Conservation (phyloP, 83 land plant genomes). For the Picea mariana region DNA sequence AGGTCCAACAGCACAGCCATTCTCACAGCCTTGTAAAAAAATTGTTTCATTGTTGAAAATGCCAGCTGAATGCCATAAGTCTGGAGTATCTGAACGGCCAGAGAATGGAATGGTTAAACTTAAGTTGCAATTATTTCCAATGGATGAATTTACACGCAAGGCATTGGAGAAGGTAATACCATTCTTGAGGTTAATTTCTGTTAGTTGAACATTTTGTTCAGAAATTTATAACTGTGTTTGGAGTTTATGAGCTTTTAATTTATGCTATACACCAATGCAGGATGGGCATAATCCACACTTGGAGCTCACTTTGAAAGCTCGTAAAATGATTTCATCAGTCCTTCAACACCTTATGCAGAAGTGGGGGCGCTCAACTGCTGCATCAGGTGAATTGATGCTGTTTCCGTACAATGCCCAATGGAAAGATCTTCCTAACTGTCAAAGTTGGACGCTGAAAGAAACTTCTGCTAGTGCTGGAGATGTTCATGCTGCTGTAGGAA, state of each 20-base stretch:
- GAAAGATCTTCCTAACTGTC: slow-evolving; percentile 18
- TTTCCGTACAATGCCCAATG: slow-evolving; percentile 45
- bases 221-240: neutral
- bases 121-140: slow-evolving; percentile 82
- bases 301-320: slow-evolving; percentile 78
- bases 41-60: neutral
- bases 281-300: slow-evolving; percentile 83
- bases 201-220: neutral
- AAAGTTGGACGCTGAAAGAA: slow-evolving; percentile 59
- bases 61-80: neutral
- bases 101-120: slow-evolving; percentile 33
- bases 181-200: neutral
- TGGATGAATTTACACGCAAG: slow-evolving; percentile 68
- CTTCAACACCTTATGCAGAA: slow-evolving; percentile 78
- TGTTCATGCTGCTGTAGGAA: slow-evolving; percentile 51
- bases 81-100: slow-evolving; percentile 16
- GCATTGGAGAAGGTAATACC: slow-evolving; percentile 68
- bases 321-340: slow-evolving; percentile 76
- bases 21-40: slow-evolving; percentile 4
- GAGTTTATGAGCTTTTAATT: neutral
- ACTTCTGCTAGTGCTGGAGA: slow-evolving; percentile 42
- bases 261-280: slow-evolving; percentile 33
- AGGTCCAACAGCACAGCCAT: slow-evolving; percentile 2
- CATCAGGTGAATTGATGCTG: slow-evolving; percentile 61
- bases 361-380: slow-evolving; percentile 69